Evolutionary conservation across 2,329 filamentous ascomycete species (phyloP).

Genomic region (Fusarium chlamydosporum): DNA sequence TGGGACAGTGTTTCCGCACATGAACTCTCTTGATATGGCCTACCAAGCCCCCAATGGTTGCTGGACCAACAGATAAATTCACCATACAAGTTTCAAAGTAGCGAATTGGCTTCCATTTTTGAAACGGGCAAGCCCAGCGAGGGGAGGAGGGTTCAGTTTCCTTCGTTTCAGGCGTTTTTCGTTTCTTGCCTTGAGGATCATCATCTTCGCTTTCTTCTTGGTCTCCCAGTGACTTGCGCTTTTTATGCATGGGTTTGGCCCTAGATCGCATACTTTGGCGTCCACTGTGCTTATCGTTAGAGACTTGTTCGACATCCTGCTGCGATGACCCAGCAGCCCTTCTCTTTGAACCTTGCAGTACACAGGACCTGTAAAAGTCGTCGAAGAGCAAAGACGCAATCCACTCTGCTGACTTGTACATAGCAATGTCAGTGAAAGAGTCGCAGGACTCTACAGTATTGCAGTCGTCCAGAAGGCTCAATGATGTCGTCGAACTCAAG

Average conservation of each 20-base stretch:
- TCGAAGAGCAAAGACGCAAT: not conserved
- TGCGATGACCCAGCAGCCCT: not conserved
- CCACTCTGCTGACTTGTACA: not conserved
- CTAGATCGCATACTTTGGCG: not conserved
- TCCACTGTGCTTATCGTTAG: not conserved
- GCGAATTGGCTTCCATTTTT: not conserved
- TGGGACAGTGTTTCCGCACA: not conserved
- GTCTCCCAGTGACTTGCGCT: not conserved
- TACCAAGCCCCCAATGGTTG: not conserved
- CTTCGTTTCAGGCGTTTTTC: rapidly evolving
- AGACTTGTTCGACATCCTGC: too few species aligned
- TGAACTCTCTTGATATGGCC: not conserved
- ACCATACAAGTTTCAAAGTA: not conserved
- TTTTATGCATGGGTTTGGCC: rapidly evolving
- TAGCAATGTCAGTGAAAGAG: not conserved
- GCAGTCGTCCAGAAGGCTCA: too few species aligned
- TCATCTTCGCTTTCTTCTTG: conserved; percentile 14
- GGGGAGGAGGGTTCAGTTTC: not conserved
- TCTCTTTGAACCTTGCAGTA: not conserved
- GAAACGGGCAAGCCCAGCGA: conserved; percentile 17
- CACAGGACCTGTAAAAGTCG: conserved; percentile 3
- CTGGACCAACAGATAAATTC: too few species aligned
- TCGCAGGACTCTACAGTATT: too few species aligned
- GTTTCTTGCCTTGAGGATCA: not conserved
- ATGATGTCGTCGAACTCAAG: too few species aligned